Percentiles rank a stretch among this genome's conserved stretches.
phyloP scores from a whole-genome alignment of 495 filamentous ascomycete genomes.

The Penicillium daleae region DNA sequence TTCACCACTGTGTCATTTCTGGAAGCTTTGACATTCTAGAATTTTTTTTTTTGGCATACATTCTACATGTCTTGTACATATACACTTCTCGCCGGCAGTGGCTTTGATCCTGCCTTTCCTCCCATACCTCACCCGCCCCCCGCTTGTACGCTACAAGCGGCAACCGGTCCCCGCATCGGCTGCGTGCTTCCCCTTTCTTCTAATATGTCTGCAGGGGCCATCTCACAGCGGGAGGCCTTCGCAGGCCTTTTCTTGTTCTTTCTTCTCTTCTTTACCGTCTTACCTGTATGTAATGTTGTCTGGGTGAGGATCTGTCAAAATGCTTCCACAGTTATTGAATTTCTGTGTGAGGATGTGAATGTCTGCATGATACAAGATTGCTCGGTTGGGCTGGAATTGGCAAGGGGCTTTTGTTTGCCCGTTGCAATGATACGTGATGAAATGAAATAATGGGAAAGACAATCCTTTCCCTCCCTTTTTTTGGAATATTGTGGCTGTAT shows the following conservation, averaged over 20 bases:
- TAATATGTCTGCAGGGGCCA: constrained; percentile 8
- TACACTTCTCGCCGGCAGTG: constrained; percentile 21
- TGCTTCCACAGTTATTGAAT: constrained; percentile 16
- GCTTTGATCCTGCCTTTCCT: constrained; percentile 2
- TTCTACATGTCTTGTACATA: constrained; percentile 38
- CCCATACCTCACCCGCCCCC: background rate
- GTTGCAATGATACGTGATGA: constrained; percentile 26
- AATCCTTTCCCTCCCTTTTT: background rate
- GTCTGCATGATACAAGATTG: constrained; percentile 24
- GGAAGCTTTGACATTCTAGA: constrained; percentile 29
- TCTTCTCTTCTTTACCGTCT: constrained; percentile 17
- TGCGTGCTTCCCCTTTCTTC: constrained; percentile 6
- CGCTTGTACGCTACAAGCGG: background rate
- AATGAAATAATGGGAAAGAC: constrained; percentile 12
- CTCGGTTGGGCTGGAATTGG: constrained; percentile 12
- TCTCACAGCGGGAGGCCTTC: background rate
- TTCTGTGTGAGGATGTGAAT: constrained; percentile 13
- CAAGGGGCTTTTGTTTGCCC: background rate
- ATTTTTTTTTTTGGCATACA: constrained; percentile 27
- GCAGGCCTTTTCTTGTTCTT: constrained; percentile 1
- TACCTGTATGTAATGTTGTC: constrained; percentile 38
- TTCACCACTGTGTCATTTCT: constrained; percentile 13
- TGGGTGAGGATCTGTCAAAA: constrained; percentile 20
- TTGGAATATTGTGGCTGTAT: background rate
- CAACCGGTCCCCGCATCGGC: background rate